phyloP scores from a whole-genome alignment of 225 moss, liverwort and hornwort species.

The Polytrichum commune region DNA sequence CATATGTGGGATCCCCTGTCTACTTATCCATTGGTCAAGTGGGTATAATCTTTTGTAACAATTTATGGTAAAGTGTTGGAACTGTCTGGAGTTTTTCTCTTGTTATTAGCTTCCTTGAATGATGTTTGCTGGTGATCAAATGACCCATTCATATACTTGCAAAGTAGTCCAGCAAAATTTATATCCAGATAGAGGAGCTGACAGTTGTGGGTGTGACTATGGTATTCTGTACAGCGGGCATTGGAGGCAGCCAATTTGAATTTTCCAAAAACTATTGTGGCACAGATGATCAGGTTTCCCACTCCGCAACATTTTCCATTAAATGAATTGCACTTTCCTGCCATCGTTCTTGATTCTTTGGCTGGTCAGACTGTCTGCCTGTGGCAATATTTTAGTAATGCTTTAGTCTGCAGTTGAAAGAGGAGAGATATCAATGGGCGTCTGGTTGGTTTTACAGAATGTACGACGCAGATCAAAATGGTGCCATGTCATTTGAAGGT shows the following conservation, averaged over 20 bases:
- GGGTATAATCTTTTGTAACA: not conserved
- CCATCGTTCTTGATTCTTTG: not conserved
- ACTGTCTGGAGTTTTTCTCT: too few species aligned
- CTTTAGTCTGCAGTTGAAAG: not conserved
- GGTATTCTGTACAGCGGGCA: slow-evolving; percentile 52
- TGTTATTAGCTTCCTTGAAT: not conserved
- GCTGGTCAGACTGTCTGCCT: not conserved
- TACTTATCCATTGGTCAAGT: not conserved
- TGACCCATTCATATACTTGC: not conserved
- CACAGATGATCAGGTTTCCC: slow-evolving; percentile 87
- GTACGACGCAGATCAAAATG: slow-evolving; percentile 76
- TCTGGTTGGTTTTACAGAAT: slow-evolving; percentile 46
- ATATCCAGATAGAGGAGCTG: not conserved
- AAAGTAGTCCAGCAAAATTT: not conserved
- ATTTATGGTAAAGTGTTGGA: too few species aligned
- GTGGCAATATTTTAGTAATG: too few species aligned
- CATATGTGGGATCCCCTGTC: too few species aligned
- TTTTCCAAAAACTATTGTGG: slow-evolving; percentile 55
- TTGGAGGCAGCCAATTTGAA: slow-evolving; percentile 67
- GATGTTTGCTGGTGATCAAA: not conserved
- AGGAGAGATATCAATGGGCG: not conserved
- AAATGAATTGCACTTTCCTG: not conserved
- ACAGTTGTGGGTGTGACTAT: not conserved
- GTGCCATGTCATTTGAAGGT: slow-evolving; percentile 86
- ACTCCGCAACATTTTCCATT: not conserved